phyloP scores from a whole-genome alignment of 257 asterid genomes.

The Plantago elongata region DNA sequence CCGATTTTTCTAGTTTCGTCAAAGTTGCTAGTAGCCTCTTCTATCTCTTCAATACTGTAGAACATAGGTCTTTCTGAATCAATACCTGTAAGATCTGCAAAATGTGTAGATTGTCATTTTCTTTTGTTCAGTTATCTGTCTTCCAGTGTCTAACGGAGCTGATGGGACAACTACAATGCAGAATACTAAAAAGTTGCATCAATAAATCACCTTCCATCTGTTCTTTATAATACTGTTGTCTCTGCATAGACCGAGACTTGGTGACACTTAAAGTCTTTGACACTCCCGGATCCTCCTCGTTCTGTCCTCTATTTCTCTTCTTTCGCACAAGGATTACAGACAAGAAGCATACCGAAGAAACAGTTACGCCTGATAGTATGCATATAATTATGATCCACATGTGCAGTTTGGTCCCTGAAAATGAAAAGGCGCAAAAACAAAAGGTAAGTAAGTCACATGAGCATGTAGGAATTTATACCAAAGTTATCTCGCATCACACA shows the following conservation, averaged over 20 bases:
- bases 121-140: neutral
- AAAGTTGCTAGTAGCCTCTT: constrained; percentile 60
- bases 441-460: neutral
- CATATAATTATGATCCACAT: constrained; percentile 45
- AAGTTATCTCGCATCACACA: neutral
- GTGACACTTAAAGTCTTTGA: constrained; percentile 35
- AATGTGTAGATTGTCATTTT: constrained; percentile 10
- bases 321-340: constrained; percentile 40
- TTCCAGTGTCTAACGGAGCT: neutral
- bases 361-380: constrained; percentile 44
- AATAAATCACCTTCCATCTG: constrained; percentile 43
- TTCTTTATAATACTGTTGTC: constrained; percentile 29
- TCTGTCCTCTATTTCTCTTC: constrained; percentile 21
- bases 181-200: neutral
- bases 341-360: constrained; percentile 47
- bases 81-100: constrained; percentile 49
- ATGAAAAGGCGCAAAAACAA: neutral
- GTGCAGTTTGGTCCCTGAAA: constrained; percentile 30
- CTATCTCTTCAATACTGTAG: constrained; percentile 63
- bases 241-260: constrained; percentile 38
- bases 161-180: neutral
- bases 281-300: constrained; percentile 35
- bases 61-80: constrained; percentile 62
- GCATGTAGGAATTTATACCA: neutral
- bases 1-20: constrained; percentile 70